Percentiles rank a stretch among this genome's conserved stretches.
phyloP scores from a whole-genome alignment of 306 rosid genomes.

The Quercus rubra region DNA sequence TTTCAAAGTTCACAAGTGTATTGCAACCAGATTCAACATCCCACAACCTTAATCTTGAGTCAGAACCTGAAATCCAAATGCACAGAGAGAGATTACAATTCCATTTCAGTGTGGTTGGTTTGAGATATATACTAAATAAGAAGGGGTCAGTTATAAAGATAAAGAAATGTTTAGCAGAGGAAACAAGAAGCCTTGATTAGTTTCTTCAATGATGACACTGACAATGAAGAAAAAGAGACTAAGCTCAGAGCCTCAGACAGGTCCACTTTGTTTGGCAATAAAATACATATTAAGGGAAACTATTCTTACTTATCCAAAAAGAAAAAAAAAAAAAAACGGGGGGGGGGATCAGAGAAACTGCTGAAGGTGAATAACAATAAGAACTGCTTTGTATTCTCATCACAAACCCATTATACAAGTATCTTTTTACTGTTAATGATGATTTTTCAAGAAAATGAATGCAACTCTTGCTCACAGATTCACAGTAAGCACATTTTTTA shows the following conservation, averaged over 20 bases:
- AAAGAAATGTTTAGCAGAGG: neutral
- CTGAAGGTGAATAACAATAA: neutral
- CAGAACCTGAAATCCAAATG: constrained; percentile 63
- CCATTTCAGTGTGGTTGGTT: neutral
- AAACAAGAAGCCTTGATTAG: neutral
- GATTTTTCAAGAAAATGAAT: neutral
- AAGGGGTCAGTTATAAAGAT: neutral
- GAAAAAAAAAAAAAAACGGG: too few species aligned
- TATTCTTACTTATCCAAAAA: too few species aligned
- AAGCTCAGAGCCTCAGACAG: neutral
- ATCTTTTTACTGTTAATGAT: neutral
- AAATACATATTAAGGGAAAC: neutral
- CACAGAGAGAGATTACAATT: neutral
- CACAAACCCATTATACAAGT: neutral
- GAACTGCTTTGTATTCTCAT: neutral
- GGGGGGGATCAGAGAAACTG: too few species aligned
- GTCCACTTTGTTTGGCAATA: neutral
- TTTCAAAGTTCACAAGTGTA: constrained; percentile 93
- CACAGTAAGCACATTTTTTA: neutral
- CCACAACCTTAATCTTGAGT: constrained; percentile 94
- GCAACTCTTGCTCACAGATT: neutral
- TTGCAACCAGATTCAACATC: constrained; percentile 87
- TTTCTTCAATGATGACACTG: neutral
- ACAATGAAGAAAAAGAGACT: neutral
- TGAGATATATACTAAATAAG: neutral